These are phyloP conservation scores for Hemileccinum impolitum DNA, from an alignment of 768 basidiomycete species.

Conservation along the genomic window DNA sequence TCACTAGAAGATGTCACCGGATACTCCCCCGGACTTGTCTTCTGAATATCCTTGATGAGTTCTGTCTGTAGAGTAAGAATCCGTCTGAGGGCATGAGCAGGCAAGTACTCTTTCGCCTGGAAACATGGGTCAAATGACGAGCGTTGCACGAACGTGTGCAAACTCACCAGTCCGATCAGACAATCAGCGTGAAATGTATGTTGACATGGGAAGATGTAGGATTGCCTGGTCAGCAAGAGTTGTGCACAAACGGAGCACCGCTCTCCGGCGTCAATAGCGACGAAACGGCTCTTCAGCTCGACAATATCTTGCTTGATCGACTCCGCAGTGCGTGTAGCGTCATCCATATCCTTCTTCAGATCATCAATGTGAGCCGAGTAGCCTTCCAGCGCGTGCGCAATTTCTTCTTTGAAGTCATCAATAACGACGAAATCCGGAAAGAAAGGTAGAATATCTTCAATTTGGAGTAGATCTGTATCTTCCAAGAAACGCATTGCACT, in stretches of 20 bases:
- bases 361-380: slow-evolving; percentile 89
- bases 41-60: slow-evolving; percentile 57
- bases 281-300: slow-evolving; percentile 81
- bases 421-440: slow-evolving; percentile 99
- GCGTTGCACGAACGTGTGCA: background rate
- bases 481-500: slow-evolving; percentile 98
- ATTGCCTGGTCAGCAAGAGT: slow-evolving; percentile 80
- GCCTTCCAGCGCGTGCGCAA: slow-evolving; percentile 91
- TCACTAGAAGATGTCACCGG: slow-evolving; percentile 31
- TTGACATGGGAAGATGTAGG: slow-evolving; percentile 98
- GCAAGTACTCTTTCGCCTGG: slow-evolving; percentile 90
- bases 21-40: slow-evolving; percentile 31
- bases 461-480: slow-evolving; percentile 90
- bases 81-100: slow-evolving; percentile 75
- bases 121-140: slow-evolving; percentile 2
- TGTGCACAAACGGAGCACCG: slow-evolving; percentile 79
- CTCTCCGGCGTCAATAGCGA: slow-evolving; percentile 86
- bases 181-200: slow-evolving; percentile 98
- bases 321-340: slow-evolving; percentile 88
- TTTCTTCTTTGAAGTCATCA: slow-evolving; percentile 99
- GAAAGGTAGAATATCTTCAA: slow-evolving; percentile 98
- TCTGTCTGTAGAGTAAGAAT: slow-evolving; percentile 85
- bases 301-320: slow-evolving; percentile 90
- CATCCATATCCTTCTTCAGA: slow-evolving; percentile 94
- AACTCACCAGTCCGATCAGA: slow-evolving; percentile 84